A percentile compares a stretch with the other conserved stretches of the same genome.
These are phyloP conservation scores for Didymella pinodella DNA, from an alignment of 2,329 filamentous ascomycete species.

Conservation along the genomic window DNA sequence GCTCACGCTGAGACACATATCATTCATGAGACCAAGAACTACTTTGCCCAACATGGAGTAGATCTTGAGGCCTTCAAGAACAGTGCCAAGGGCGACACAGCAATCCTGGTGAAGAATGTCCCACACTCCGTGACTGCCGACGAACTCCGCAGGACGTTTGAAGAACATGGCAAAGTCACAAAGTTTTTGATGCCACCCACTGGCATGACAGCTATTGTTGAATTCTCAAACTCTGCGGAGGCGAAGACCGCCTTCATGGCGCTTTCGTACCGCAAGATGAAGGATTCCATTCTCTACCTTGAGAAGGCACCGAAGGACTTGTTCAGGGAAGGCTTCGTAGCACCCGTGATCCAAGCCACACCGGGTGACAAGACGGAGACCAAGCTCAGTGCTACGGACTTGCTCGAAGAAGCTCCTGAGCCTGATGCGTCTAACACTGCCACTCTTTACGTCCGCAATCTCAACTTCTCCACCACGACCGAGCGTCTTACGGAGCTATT, in stretches of 20 bases:
- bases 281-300: conserved; percentile 88
- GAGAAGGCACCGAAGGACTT: conserved; percentile 91
- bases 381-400: conserved; percentile 73
- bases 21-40: conserved; percentile 94
- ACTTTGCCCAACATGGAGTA: conserved; percentile 86
- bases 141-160: conserved; percentile 81
- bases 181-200: conserved; percentile 90
- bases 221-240: conserved; percentile 80
- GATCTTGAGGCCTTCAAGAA: conserved; percentile 92
- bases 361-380: conserved; percentile 35
- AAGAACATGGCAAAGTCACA: conserved; percentile 82
- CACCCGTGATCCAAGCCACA: conserved; percentile 47
- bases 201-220: conserved; percentile 91
- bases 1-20: conserved; percentile 95
- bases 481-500: conserved; percentile 79
- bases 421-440: conserved; percentile 68
- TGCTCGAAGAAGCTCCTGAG: conserved; percentile 67
- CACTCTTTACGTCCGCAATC: conserved; percentile 92
- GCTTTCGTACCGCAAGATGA: conserved; percentile 88
- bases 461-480: conserved; percentile 89
- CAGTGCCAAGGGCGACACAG: conserved; percentile 81
- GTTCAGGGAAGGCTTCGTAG: conserved; percentile 59
- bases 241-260: conserved; percentile 84
- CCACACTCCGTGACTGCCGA: conserved; percentile 80
- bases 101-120: conserved; percentile 95